Percentiles rank a stretch among this genome's conserved stretches.
These are phyloP conservation scores for Achlya hypogyna DNA, from an alignment of 352 stramenopile genomes.

Conservation along the genomic window DNA sequence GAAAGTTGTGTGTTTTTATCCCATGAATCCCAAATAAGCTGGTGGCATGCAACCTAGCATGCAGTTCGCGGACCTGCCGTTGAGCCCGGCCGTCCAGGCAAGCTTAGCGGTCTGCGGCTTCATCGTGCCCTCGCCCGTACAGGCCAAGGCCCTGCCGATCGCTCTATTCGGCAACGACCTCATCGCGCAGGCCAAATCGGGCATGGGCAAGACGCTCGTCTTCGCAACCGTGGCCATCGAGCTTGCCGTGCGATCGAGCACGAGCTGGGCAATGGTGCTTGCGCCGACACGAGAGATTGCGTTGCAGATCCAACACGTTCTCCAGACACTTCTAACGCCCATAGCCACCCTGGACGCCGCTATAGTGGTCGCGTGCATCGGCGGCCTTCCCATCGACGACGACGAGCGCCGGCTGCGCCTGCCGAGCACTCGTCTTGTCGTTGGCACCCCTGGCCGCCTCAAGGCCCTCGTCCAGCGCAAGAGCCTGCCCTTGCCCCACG, in stretches of 20 bases:
- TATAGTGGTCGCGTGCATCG: constrained; percentile 45
- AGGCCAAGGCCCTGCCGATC: constrained; percentile 52
- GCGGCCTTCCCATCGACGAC: constrained; percentile 43
- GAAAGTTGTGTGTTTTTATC: constrained; percentile 1
- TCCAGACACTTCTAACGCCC: constrained; percentile 36
- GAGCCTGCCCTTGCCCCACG: constrained; percentile 32
- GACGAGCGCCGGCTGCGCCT: constrained; percentile 30
- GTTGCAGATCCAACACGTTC: constrained; percentile 58
- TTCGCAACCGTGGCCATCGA: constrained; percentile 61
- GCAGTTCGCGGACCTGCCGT: constrained; percentile 47
- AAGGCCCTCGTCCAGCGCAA: constrained; percentile 56
- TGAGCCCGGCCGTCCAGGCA: constrained; percentile 39
- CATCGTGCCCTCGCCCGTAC: constrained; percentile 49
- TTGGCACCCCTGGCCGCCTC: constrained; percentile 64
- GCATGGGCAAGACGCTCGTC: constrained; percentile 73
- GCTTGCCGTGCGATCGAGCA: constrained; percentile 32
- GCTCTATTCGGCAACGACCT: constrained; percentile 75
- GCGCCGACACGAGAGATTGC: constrained; percentile 70
- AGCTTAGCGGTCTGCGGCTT: constrained; percentile 51
- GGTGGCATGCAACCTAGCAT: neutral
- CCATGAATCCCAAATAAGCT: neutral
- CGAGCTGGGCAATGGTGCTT: constrained; percentile 38
- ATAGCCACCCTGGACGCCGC: constrained; percentile 27
- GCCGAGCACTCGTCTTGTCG: constrained; percentile 29
- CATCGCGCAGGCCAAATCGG: constrained; percentile 73